Base-by-base conservation (phyloP, 305 asterid genomes). In the Plantago lanceolata region DNA sequence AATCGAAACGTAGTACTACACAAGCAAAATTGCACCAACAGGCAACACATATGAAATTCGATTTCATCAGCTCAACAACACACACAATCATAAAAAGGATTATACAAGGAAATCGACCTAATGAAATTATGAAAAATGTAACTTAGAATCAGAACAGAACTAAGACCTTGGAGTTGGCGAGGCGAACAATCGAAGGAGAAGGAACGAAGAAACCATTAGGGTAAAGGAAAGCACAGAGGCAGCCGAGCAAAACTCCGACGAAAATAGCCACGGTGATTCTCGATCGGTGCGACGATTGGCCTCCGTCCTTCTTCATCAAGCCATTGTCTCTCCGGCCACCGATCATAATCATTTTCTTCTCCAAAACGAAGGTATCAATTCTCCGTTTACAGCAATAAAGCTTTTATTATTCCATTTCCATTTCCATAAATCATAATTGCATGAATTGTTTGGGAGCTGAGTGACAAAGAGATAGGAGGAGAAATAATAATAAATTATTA, bases 141-240 rank as follows among this genome's bases (percentile, higher is more conserved):
- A 24, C 28, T 24, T 24, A 24, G 28, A 24, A 24, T 24, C 28
- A 24, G 28, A 24, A 24, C 28, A 24, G 28, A 24, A 24, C 28
- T 33, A 3, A 6, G 13, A 16, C 53, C 53, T 16, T 66, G 48
- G 77, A 64, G 66, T 58, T 14, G 14, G 52, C 16, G 63, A 40
- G 61, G 33, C 51, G 80, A 53, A 59, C 3, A 19, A 16, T 3
- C 0, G 50, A 37, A 63, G 72, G 64, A 60, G 73, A 59, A 17
- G 82, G 26, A 70, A 56, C 57, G 13, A 75, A 69, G 71, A 79
- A 63, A 19, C 84, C 85, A 40, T 56, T 51, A 6, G 87, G 87
- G 60, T 59, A 65, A 26, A 79, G 28, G 69, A 79, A 78, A 58
- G 88, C 83, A 53, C 79, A 76, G 58, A 79, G 68, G 67, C 82